A percentile compares a stretch with the other conserved stretches of the same genome.
Conservation (phyloP, 495 filamentous ascomycete species). For the Amphirosellinia nigrospora region DNA sequence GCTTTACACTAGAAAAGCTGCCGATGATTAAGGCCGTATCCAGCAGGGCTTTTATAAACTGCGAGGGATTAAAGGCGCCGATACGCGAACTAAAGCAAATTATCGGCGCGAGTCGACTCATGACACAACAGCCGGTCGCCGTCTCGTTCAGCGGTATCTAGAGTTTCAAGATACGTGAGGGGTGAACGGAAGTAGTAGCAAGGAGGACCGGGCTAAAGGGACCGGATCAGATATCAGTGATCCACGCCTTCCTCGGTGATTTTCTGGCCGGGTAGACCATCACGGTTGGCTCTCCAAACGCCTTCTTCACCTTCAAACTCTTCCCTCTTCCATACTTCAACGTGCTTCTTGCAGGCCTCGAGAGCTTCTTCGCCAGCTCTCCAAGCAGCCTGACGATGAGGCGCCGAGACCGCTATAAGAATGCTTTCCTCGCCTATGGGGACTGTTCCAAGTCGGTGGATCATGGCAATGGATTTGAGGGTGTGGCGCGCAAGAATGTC, state of each 20-base stretch:
- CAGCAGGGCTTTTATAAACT: neutral
- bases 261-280: constrained; percentile 65
- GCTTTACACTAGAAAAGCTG: neutral
- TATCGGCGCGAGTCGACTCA: neutral
- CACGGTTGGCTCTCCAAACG: constrained; percentile 91
- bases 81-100: neutral
- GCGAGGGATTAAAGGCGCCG: too few relatives aligned
- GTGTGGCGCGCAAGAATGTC: constrained; percentile 62
- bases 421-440: constrained; percentile 92
- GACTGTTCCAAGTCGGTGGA: constrained; percentile 85
- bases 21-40: neutral
- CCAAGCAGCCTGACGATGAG: constrained; percentile 91
- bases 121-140: neutral
- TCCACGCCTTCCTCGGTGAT: constrained; percentile 33
- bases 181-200: neutral
- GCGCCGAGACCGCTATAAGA: constrained; percentile 82
- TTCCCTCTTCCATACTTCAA: constrained; percentile 97
- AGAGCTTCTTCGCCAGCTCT: constrained; percentile 86
- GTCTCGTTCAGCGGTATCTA: neutral
- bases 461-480: constrained; percentile 74
- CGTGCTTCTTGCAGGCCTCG: constrained; percentile 81
- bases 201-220: neutral
- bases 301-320: constrained; percentile 79
- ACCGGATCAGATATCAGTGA: neutral
- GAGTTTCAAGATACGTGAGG: neutral